Percentiles rank a stretch among this genome's conserved stretches.
Conservation (phyloP, 139 green algal species). For the Trebouxia sp. region DNA sequence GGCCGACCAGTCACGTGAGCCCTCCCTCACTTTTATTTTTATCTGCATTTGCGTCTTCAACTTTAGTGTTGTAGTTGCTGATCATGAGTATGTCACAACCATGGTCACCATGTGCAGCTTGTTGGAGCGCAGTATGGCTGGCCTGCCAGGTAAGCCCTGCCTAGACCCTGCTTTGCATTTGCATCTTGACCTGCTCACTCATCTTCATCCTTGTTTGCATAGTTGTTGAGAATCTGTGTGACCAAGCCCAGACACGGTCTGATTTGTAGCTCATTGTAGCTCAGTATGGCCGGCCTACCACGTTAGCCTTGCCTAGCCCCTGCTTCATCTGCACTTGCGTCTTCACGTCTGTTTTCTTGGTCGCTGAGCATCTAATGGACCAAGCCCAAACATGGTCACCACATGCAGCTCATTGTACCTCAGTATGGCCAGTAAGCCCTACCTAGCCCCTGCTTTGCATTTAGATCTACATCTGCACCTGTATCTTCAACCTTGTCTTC, state of each 20-base stretch:
- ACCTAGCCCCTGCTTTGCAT: too few species aligned
- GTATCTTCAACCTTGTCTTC: too few species aligned
- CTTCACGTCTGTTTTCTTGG: neutral
- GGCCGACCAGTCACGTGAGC: conserved; percentile 38
- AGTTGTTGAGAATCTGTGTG: too few species aligned
- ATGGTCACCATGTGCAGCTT: neutral
- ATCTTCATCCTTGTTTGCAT: too few species aligned
- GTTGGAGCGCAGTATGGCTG: neutral
- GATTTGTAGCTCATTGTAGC: neutral
- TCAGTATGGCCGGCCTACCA: neutral
- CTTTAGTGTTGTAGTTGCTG: neutral
- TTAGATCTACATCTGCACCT: too few species aligned
- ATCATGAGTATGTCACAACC: neutral
- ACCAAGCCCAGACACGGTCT: too few species aligned
- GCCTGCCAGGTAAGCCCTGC: neutral
- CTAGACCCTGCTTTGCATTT: too few species aligned
- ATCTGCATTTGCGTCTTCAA: neutral
- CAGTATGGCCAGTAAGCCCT: neutral
- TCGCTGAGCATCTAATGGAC: too few species aligned
- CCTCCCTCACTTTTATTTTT: neutral
- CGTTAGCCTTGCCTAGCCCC: neutral
- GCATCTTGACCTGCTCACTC: too few species aligned
- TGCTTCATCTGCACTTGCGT: neutral
- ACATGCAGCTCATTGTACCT: neutral
- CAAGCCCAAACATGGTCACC: too few species aligned